Percentiles rank a stretch among this genome's conserved stretches.
These are phyloP conservation scores for Paradendryphiella salina DNA, from an alignment of 2,329 filamentous ascomycete species.

Conservation along the genomic window DNA sequence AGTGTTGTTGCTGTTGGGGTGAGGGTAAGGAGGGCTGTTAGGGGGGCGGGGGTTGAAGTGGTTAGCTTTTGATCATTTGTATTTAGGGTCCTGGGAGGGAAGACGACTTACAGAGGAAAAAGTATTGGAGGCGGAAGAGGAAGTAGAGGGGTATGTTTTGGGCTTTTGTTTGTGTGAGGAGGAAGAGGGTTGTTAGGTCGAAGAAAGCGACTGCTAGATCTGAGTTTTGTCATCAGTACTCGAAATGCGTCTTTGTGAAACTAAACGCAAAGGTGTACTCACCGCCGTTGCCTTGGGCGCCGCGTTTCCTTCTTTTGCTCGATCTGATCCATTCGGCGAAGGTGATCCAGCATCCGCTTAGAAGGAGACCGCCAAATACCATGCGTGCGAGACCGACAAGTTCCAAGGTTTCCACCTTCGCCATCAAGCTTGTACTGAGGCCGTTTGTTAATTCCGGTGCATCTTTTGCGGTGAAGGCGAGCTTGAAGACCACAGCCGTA, in stretches of 20 bases:
- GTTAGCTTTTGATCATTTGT: background rate
- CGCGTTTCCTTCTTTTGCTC: slow-evolving; percentile 16
- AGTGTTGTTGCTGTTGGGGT: slow-evolving; percentile 62
- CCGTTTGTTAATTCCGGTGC: slow-evolving; percentile 71
- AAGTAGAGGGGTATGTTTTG: slow-evolving; percentile 86
- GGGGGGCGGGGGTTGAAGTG: background rate
- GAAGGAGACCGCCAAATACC: slow-evolving; percentile 46
- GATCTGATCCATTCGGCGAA: slow-evolving; percentile 35
- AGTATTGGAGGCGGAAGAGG: slow-evolving; percentile 67
- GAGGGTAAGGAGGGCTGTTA: slow-evolving; percentile 50
- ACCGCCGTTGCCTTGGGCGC: slow-evolving; percentile 32
- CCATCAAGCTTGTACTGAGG: slow-evolving; percentile 49
- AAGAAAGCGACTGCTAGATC: slow-evolving; percentile 55
- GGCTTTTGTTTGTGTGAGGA: slow-evolving; percentile 82
- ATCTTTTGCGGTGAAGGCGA: slow-evolving; percentile 84
- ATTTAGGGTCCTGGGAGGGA: background rate
- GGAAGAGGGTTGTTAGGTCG: slow-evolving; percentile 73
- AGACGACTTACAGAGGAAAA: slow-evolving; percentile 50
- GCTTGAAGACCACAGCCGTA: slow-evolving; percentile 78
- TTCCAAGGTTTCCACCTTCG: slow-evolving; percentile 50
- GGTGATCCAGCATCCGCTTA: slow-evolving; percentile 37
- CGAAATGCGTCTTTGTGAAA: too few relatives aligned
- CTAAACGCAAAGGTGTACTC: slow-evolving; percentile 4
- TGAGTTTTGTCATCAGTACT: slow-evolving; percentile 25
- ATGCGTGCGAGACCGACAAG: slow-evolving; percentile 38